Conservation (phyloP, 768 basidiomycete genomes). For the Podaxis sp. region DNA sequence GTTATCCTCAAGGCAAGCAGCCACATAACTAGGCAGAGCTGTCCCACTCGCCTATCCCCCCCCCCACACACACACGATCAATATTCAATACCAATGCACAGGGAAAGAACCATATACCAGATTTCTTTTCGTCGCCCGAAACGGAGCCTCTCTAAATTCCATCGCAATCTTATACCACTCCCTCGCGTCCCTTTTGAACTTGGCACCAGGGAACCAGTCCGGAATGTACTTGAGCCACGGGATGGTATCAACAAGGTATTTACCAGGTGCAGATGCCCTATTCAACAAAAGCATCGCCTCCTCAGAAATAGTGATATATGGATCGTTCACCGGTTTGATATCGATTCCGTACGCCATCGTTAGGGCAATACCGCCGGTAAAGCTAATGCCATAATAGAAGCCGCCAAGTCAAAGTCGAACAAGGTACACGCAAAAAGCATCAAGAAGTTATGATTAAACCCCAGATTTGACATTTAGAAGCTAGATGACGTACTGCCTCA, state of each 20-base stretch:
- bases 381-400: conserved; percentile 19
- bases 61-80: background rate
- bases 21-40: background rate
- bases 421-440: background rate
- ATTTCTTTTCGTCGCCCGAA: conserved; percentile 15
- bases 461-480: background rate
- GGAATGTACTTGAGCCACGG: conserved; percentile 37
- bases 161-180: conserved; percentile 32
- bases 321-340: conserved; percentile 31
- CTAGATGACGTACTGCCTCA: conserved; percentile 28
- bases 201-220: conserved; percentile 51
- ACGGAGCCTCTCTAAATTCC: conserved; percentile 32
- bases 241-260: conserved; percentile 34
- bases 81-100: background rate
- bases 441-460: background rate
- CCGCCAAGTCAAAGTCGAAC: background rate
- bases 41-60: background rate
- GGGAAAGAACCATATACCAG: conserved; percentile 12
- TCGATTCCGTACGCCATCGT: conserved; percentile 40
- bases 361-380: conserved; percentile 33
- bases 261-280: conserved; percentile 2
- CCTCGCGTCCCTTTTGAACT: conserved; percentile 44
- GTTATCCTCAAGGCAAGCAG: conserved; percentile 9
- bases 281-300: conserved; percentile 24
- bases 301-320: conserved; percentile 35